Conservation (phyloP, 192 early-diverging fungal genomes). For the Rhizophagus sp. region DNA sequence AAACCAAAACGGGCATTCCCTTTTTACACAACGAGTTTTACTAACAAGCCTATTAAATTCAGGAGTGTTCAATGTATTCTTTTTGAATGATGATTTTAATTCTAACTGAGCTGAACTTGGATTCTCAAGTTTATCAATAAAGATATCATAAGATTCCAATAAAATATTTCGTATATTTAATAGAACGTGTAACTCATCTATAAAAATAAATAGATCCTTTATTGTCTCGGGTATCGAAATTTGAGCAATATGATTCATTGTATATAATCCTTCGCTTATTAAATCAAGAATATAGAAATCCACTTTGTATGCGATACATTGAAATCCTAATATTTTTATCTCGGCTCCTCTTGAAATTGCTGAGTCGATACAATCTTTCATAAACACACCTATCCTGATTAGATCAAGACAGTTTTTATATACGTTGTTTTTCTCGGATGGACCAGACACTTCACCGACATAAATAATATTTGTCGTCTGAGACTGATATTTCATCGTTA, state of each 20-base stretch:
- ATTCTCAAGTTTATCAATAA: background rate
- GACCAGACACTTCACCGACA: background rate
- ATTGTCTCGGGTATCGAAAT: background rate
- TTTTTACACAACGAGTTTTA: constrained; percentile 3
- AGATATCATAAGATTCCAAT: background rate
- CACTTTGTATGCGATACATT: background rate
- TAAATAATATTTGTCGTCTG: background rate
- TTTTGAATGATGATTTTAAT: constrained; percentile 20
- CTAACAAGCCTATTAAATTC: constrained; percentile 17
- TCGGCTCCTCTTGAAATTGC: background rate
- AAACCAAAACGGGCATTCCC: constrained; percentile 20
- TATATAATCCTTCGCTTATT: background rate
- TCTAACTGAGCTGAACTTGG: background rate
- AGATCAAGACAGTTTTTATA: background rate
- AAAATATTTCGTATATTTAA: constrained; percentile 15
- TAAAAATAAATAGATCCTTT: background rate
- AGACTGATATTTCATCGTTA: background rate
- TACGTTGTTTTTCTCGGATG: background rate
- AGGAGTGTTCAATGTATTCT: background rate
- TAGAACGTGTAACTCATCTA: background rate
- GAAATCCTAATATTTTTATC: background rate
- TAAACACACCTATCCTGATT: background rate
- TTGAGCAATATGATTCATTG: background rate
- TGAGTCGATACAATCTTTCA: background rate
- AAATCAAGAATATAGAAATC: constrained; percentile 16